phyloP scores from a whole-genome alignment of 2,329 filamentous ascomycete genomes.

The Fusarium subtropicale region DNA sequence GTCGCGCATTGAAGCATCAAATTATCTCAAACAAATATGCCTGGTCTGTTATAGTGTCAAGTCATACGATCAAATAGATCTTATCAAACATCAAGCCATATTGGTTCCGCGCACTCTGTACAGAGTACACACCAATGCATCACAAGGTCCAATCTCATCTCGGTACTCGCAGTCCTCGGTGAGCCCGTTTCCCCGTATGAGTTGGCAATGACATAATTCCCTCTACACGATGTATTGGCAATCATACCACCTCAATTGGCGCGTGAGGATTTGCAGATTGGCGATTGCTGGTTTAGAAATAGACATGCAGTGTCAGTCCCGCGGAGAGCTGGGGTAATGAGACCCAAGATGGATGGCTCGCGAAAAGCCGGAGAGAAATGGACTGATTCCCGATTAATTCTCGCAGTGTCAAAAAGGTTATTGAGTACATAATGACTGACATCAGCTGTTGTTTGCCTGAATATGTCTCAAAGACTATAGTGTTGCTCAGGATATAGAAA shows the following conservation, averaged over 20 bases:
- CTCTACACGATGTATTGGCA: slow-evolving; percentile 6
- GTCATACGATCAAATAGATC: neutral
- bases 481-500: neutral
- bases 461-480: neutral
- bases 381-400: slow-evolving; percentile 23
- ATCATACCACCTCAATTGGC: slow-evolving; percentile 34
- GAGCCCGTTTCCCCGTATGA: neutral
- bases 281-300: neutral
- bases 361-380: slow-evolving; percentile 25
- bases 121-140: neutral
- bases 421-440: neutral
- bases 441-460: neutral
- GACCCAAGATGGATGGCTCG: slow-evolving; percentile 2
- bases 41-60: neutral
- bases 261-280: neutral
- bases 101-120: neutral
- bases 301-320: neutral
- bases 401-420: slow-evolving; percentile 2
- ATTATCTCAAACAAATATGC: neutral
- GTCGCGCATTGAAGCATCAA: neutral
- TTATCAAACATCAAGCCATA: neutral
- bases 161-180: neutral
- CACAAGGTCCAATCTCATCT: neutral
- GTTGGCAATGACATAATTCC: neutral
- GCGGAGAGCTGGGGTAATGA: neutral